Conservation (phyloP, 2,329 filamentous ascomycete species). For the Rhynchosporium agropyri region DNA sequence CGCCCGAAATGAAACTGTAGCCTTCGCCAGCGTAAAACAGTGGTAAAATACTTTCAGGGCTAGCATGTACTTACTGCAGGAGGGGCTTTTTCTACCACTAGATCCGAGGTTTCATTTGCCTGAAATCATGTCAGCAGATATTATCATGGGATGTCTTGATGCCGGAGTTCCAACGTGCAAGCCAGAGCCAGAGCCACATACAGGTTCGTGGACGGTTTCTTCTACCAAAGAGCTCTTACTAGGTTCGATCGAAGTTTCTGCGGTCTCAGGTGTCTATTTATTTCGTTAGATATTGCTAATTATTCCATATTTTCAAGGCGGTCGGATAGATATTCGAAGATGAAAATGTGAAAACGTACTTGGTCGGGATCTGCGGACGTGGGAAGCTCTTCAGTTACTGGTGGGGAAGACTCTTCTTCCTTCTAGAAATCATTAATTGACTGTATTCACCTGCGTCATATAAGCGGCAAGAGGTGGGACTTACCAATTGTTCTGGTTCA, state of each 20-base stretch:
- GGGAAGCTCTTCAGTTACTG: not conserved
- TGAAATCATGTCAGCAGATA: no score
- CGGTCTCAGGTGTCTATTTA: not conserved
- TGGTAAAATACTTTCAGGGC: no score
- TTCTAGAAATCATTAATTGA: not conserved
- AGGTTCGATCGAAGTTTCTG: not conserved
- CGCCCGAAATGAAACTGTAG: no score
- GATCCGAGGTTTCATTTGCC: no score
- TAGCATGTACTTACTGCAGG: no score
- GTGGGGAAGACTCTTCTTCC: slow-evolving; percentile 6
- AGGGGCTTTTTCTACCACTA: no score
- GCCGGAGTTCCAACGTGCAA: no score
- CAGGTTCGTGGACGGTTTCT: not conserved
- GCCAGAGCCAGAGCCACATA: not conserved
- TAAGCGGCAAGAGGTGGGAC: not conserved
- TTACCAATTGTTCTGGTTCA: slow-evolving; percentile 4
- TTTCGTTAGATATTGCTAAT: not conserved
- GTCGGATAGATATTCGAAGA: not conserved
- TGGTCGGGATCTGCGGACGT: slow-evolving; percentile 1
- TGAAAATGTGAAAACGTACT: not conserved
- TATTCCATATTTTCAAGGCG: not conserved
- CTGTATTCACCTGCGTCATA: not conserved
- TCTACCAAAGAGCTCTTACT: not conserved
- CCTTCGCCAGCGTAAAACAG: no score
- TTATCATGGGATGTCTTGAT: no score